Evolutionary conservation across 345 rosid species (phyloP).

Genomic region (Eucalyptus cloeziana): DNA sequence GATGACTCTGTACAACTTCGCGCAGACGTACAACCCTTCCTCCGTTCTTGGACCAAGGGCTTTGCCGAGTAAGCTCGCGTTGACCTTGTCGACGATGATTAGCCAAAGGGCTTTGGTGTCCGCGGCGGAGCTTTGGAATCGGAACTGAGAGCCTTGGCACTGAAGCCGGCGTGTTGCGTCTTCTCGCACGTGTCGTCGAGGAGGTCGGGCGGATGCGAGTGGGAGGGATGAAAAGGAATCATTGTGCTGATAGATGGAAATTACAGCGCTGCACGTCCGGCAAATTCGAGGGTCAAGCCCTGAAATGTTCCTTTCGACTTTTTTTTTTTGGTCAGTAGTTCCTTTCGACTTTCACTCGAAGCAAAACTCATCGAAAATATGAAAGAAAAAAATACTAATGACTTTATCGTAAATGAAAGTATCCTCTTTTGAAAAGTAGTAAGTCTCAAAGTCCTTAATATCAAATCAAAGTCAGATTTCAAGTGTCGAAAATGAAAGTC

Average conservation of each 20-base stretch:
- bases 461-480: background rate
- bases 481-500: background rate
- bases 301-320: background rate
- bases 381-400: background rate
- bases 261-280: background rate
- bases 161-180: background rate
- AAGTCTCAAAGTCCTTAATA: background rate
- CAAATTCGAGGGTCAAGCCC: background rate
- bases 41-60: background rate
- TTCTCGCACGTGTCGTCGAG: background rate
- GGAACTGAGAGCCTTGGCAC: background rate
- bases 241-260: background rate
- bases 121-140: background rate
- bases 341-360: background rate
- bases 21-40: background rate
- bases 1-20: too few relatives aligned
- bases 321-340: too few relatives aligned
- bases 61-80: background rate
- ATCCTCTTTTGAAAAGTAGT: background rate
- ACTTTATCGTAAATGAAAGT: background rate
- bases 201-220: background rate
- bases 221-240: background rate
- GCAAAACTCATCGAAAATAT: background rate
- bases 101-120: background rate
- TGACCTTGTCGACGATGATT: conserved; percentile 11